phyloP scores from a whole-genome alignment of 345 rosid species.

The Pseudoturritis turrita region DNA sequence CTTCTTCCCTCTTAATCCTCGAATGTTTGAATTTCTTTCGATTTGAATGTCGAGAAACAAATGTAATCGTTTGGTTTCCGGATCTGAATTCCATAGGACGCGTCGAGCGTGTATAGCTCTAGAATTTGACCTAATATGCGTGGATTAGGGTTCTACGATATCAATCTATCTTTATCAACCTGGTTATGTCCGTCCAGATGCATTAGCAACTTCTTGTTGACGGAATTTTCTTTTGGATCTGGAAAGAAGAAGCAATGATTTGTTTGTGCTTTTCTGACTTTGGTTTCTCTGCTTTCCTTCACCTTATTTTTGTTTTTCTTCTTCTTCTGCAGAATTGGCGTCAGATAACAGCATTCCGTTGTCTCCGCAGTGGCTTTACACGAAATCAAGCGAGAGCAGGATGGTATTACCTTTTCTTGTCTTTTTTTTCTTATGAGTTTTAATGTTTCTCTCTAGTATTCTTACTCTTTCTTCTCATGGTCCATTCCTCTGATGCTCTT shows the following conservation, averaged over 20 bases:
- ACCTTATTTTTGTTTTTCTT: not conserved
- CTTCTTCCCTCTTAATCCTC: not conserved
- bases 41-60: not conserved
- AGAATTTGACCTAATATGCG: not conserved
- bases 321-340: slow-evolving; percentile 51
- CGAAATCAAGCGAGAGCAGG: slow-evolving; percentile 64
- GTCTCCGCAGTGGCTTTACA: slow-evolving; percentile 95
- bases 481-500: not conserved
- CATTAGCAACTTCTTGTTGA: slow-evolving; percentile 9
- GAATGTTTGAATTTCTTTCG: not conserved
- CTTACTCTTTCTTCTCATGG: not conserved
- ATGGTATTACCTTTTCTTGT: slow-evolving; percentile 22
- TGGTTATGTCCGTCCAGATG: not conserved
- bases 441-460: not conserved
- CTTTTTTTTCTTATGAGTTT: not conserved
- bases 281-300: not conserved
- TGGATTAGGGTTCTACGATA: slow-evolving; percentile 7
- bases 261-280: slow-evolving; percentile 8
- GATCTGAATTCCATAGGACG: slow-evolving; percentile 26
- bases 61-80: not conserved
- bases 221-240: slow-evolving; percentile 35
- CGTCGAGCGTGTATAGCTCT: not conserved
- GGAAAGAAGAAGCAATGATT: slow-evolving; percentile 25
- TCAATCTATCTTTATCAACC: not conserved
- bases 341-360: slow-evolving; percentile 78